phyloP scores from a whole-genome alignment of 164 flowering plant genomes.

The Chloranthus sessilifolius region DNA sequence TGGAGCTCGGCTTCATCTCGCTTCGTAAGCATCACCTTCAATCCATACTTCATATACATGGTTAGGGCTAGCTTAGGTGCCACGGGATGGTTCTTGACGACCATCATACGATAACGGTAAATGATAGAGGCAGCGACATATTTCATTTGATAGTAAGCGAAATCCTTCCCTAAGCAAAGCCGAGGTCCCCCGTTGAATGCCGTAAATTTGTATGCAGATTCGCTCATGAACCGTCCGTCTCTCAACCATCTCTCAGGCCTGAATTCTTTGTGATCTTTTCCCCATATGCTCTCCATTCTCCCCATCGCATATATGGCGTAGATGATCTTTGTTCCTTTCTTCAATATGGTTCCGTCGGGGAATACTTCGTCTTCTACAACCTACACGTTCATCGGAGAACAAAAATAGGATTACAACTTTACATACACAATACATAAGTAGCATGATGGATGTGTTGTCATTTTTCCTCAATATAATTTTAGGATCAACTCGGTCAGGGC shows the following conservation, averaged over 20 bases:
- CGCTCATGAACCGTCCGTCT: conserved; percentile 77
- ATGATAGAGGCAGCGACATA: conserved; percentile 70
- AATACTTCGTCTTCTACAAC: conserved; percentile 75
- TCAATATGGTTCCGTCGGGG: conserved; percentile 78
- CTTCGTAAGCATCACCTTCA: conserved; percentile 57
- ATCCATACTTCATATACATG: conserved; percentile 92
- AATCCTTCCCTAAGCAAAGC: conserved; percentile 90
- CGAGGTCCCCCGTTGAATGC: conserved; percentile 97
- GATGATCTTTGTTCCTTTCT: conserved; percentile 81
- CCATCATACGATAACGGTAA: conserved; percentile 55
- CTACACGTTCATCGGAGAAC: conserved; percentile 33
- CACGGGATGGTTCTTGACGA: conserved; percentile 58
- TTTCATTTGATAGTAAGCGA: conserved; percentile 94
- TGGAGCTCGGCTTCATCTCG: conserved; percentile 34
- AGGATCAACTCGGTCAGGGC: too few species aligned
- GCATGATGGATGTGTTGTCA: too few species aligned
- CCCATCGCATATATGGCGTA: conserved; percentile 94
- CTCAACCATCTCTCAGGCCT: conserved; percentile 92
- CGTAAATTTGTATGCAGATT: conserved; percentile 85
- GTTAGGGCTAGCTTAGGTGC: conserved; percentile 79
- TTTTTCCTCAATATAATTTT: too few species aligned
- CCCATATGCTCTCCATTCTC: conserved; percentile 80
- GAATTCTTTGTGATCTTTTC: conserved; percentile 69
- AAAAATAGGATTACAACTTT: neutral
- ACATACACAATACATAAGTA: too few species aligned